These are phyloP conservation scores for Tilletia walkeri DNA, from an alignment of 1,284 basidiomycete species.

Conservation along the genomic window DNA sequence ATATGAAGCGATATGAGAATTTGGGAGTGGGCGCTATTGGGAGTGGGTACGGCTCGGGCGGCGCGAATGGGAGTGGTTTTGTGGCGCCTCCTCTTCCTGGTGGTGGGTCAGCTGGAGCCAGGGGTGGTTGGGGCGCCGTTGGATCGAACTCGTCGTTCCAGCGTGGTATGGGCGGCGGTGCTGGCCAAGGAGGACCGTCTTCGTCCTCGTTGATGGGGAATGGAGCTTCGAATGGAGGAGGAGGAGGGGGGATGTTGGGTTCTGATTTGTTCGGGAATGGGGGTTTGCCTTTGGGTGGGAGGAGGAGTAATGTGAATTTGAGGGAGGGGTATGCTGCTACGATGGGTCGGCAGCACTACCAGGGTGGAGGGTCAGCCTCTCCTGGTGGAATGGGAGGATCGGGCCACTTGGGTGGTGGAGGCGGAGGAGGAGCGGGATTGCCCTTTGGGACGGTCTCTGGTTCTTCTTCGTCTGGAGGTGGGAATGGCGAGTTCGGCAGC, in stretches of 20 bases:
- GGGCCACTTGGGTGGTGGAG: neutral
- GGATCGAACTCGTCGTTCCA: neutral
- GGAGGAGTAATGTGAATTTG: constrained; percentile 22
- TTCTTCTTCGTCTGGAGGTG: constrained; percentile 53
- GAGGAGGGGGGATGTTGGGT: too few relatives aligned
- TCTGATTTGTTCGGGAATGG: too few relatives aligned
- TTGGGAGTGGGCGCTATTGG: neutral
- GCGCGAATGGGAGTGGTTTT: too few relatives aligned
- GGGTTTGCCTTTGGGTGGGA: neutral
- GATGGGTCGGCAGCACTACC: neutral
- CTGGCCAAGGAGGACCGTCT: too few relatives aligned
- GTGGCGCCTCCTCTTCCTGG: neutral
- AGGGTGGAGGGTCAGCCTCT: neutral
- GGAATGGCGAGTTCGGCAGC: constrained; percentile 20
- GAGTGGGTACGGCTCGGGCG: neutral
- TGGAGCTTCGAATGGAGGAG: neutral
- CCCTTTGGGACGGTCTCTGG: neutral
- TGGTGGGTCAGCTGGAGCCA: neutral
- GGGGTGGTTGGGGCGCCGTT: neutral
- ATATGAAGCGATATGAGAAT: constrained; percentile 43
- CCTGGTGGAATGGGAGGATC: neutral
- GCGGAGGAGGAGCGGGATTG: constrained; percentile 20
- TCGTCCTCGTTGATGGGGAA: neutral
- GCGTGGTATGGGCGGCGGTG: too few relatives aligned
- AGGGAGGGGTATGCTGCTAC: neutral